Evolutionary conservation across 2,329 filamentous ascomycete genomes (phyloP), one percentile per base, ranked within the genome.

Genomic region (Fusarium mundagurra): DNA sequence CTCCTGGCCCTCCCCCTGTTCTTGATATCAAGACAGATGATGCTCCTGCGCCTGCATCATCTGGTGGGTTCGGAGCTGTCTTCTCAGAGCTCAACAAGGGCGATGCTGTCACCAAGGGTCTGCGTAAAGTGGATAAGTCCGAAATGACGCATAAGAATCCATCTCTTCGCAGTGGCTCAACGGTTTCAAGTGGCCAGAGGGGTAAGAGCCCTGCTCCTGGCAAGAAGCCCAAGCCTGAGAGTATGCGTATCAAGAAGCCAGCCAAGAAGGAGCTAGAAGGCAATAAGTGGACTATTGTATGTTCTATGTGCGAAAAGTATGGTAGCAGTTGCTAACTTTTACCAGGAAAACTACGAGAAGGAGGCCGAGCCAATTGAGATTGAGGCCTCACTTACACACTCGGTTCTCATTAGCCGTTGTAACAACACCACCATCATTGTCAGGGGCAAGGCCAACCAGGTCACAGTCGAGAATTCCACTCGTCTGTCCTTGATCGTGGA

Each of bases 91-190:
- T 99, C 61, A 98, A 98, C 84, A 92, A 93, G 81, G 96, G 96
- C 65, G 91, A 94, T 69, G 88, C 90, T n/a, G 94, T 99, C 68
- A 99, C 96, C 8, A 91, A 94, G 75, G 92, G 93, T 38, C 88
- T 99, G 41, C 93, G 93, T 76, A 99, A 98, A 86, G 96, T 99
- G 57, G 96, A 98, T 85, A 93, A 92, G 81, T 96, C 93, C 61
- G 89, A 98, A 83, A 98, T 98, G 96, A 99, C 96, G 69, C 96
- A 99, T 85, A 98, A 98, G 87, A 99, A 99, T 84, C 96, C 96
- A 20, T 90, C 92, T 16, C 87, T 99, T 66, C 92, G 96, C 72
- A 89, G 93, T 31, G 87, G 87, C 69, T 93, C 93, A 18, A 88
- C 90, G 5, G 94, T 96, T 7, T 88, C 93, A 34, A 89, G 88